Conservation (phyloP, 2,329 filamentous ascomycete genomes). For the Bimuria novae-zelandiae region DNA sequence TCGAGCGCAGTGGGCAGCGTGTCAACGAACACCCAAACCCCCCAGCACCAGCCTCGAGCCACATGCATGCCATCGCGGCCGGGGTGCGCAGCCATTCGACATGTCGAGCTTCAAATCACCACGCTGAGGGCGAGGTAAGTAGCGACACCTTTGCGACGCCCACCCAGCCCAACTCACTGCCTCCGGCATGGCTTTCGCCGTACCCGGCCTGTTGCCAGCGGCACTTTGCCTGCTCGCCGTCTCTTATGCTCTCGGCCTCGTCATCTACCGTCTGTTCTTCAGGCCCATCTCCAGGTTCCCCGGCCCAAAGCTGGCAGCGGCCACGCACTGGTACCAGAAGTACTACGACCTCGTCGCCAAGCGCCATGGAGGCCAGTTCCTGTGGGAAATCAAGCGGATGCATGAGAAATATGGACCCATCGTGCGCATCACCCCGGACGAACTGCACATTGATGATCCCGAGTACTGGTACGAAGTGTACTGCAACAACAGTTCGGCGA, state of each 20-base stretch:
- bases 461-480: not conserved
- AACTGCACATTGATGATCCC: conserved; percentile 13
- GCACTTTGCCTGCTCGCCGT: conserved; percentile 10
- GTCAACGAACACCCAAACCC: too few species aligned
- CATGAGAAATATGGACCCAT: conserved; percentile 7
- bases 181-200: too few species aligned
- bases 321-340: conserved; percentile 14
- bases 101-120: too few species aligned
- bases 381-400: not conserved
- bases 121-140: too few species aligned
- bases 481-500: conserved; percentile 7
- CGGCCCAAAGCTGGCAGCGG: conserved; percentile 21
- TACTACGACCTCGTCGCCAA: conserved; percentile 16
- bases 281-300: conserved; percentile 18
- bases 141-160: too few species aligned
- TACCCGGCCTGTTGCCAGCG: too few species aligned
- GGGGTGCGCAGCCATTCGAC: too few species aligned
- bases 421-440: conserved; percentile 15
- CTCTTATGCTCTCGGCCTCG: conserved; percentile 4
- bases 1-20: too few species aligned
- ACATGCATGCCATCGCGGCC: too few species aligned
- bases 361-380: conserved; percentile 11
- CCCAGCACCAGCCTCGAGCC: too few species aligned
- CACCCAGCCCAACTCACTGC: too few species aligned
- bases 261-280: conserved; percentile 12